Evolutionary conservation across 768 basidiomycete species (phyloP), one percentile per base, ranked within the genome.

Genomic region (Auriscalpium orientale): DNA sequence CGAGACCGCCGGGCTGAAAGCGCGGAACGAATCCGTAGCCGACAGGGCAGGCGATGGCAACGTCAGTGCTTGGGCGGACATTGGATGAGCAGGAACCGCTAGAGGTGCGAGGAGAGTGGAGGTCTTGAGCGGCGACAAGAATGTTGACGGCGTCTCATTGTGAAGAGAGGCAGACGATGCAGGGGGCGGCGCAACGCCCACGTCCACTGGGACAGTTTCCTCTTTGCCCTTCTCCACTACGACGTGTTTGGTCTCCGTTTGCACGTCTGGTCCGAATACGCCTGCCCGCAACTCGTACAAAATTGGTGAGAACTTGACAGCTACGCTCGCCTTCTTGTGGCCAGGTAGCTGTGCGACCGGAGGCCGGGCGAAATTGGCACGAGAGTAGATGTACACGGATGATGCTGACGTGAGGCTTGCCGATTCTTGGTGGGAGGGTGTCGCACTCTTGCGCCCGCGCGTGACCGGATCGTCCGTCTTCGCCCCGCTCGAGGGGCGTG

Each of bases 341-440:
- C 97, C 97, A 3, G 97, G 95, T 5, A 98, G 75, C 67, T 95
- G 94, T 13, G 94, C 97, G 56, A 98, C 83, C 0, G 97, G 95
- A 1, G 92, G 89, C 45, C 91, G 77, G 1, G 92, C 85, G 69
- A 99, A 91, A 72, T 97, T 98, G 44, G 91, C 91, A 35, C 97
- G 82, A 8, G 94, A 90, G 72, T 98, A 98, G 64, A 99, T 91
- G 74, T 91, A 98, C 33, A 98, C 95, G 3, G 82, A 83, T 4
- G 84, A 76, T 0, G 74, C 71, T 0, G 79, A 72, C n/a, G 72
- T 62, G 15, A 73, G 63, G 49, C 72, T 65, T 18, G 71, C 51
- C 18, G 68, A 43, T 47, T 77, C 70, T 28, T 28, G 28, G 58
- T 59, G 68, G 4, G 70, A 72, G 5, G 74, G 68, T 0, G 82